These are phyloP conservation scores for Kodamaea fungicola DNA, from an alignment of 1,139 yeast species.

Conservation along the genomic window DNA sequence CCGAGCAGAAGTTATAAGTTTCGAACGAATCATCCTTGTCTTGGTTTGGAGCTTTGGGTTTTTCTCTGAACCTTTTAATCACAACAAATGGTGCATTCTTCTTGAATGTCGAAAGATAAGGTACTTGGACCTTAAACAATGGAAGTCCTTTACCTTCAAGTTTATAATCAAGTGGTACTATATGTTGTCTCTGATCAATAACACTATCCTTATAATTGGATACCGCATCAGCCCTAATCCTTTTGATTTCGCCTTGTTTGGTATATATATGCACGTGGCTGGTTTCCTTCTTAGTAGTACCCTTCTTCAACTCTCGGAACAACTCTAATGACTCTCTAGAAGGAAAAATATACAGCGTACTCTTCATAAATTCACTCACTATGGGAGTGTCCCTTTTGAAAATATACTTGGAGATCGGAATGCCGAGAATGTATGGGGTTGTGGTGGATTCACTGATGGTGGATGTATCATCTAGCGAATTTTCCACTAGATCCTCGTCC, in stretches of 20 bases:
- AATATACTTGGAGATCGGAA: slow-evolving; percentile 16
- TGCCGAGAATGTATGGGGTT: slow-evolving; percentile 10
- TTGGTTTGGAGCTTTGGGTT: slow-evolving; percentile 23
- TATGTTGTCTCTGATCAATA: slow-evolving; percentile 31
- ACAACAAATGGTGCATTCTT: slow-evolving; percentile 35
- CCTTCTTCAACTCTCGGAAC: slow-evolving; percentile 28
- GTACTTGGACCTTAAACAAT: slow-evolving; percentile 32
- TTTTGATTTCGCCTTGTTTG: slow-evolving; percentile 19
- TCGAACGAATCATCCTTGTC: slow-evolving; percentile 19
- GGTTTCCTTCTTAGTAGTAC: slow-evolving; percentile 19
- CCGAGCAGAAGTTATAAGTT: slow-evolving; percentile 33
- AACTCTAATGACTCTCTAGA: slow-evolving; percentile 25
- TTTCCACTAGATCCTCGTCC: neutral
- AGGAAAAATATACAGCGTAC: slow-evolving; percentile 29
- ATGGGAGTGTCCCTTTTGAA: slow-evolving; percentile 29
- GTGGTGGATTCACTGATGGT: slow-evolving; percentile 20
- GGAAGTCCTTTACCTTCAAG: slow-evolving; percentile 37
- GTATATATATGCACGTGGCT: slow-evolving; percentile 22
- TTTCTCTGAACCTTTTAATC: slow-evolving; percentile 31
- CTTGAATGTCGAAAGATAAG: slow-evolving; percentile 36
- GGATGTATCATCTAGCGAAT: slow-evolving; percentile 19
- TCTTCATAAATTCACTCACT: slow-evolving; percentile 33
- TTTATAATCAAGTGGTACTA: slow-evolving; percentile 33
- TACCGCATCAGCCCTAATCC: slow-evolving; percentile 6
- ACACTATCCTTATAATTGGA: slow-evolving; percentile 3